These are phyloP conservation scores for Paramyrothecium sp. DNA, from an alignment of 2,329 filamentous ascomycete genomes.

Conservation along the genomic window DNA sequence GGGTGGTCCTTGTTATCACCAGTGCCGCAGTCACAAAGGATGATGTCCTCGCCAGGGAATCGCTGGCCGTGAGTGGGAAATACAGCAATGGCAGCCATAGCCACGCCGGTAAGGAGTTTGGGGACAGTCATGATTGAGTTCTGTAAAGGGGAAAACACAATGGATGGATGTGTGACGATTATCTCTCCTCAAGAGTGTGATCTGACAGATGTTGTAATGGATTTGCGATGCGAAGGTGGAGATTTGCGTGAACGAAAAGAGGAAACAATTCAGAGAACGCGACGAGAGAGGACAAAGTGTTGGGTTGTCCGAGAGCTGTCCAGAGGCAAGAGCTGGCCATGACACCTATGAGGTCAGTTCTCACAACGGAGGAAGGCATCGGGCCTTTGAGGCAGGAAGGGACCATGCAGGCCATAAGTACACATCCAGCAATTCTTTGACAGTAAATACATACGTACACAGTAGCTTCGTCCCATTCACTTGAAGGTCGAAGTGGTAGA, in stretches of 20 bases:
- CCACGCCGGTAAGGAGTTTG: constrained; percentile 17
- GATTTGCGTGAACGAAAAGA: no score
- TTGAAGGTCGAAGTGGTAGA: no score
- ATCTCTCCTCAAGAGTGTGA: background rate
- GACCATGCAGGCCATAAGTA: background rate
- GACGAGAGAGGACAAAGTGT: no score
- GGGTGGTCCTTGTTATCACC: constrained; percentile 37
- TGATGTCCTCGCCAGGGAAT: constrained; percentile 32
- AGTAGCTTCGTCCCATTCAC: no score
- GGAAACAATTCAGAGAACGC: no score
- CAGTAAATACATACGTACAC: no score
- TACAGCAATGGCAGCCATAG: constrained; percentile 17
- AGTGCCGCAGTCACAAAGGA: constrained; percentile 41
- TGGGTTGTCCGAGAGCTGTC: no score
- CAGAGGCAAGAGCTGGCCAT: no score
- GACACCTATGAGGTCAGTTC: no score
- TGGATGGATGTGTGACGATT: background rate
- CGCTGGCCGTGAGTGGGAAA: constrained; percentile 21
- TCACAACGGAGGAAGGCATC: no score
- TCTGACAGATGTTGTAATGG: no score
- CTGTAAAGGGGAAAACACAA: background rate
- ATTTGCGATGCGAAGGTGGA: no score
- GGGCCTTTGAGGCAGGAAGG: background rate
- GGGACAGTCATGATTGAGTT: constrained; percentile 17
- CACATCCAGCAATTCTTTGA: background rate